Percentiles rank a stretch among this genome's conserved stretches.
Conservation (phyloP, 176 grass and related monocot species). For the Triticum aestivum region IWGSC_CS_RefSeq_v2.1 NC_057797.1:450527034-450527533, state of each 20-base stretch:
- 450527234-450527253: constrained; percentile 84
- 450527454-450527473: constrained; percentile 62
- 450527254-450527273: constrained; percentile 78
- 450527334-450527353: constrained; percentile 61
- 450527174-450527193: constrained; percentile 96
- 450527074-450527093: constrained; percentile 66
- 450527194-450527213: constrained; percentile 96
- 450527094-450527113: constrained; percentile 82
- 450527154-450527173: constrained; percentile 83
- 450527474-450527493: constrained; percentile 75
- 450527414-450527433: constrained; percentile 90
- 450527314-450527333: constrained; percentile 98
- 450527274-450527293: constrained; percentile 79
- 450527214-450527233: constrained; percentile 93
- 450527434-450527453: constrained; percentile 73
- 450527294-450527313: constrained; percentile 89
- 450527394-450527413: constrained; percentile 78
- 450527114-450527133: constrained; percentile 53
- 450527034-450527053: constrained; percentile 91
- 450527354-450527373: constrained; percentile 94
- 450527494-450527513: constrained; percentile 89
- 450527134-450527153: constrained; percentile 89
- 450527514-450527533: constrained; percentile 94
- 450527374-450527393: constrained; percentile 91
- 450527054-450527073: constrained; percentile 59